Percentiles rank a stretch among this genome's conserved stretches.
phyloP scores from a whole-genome alignment of 768 basidiomycete genomes.

The Lyophyllum semitale region DNA sequence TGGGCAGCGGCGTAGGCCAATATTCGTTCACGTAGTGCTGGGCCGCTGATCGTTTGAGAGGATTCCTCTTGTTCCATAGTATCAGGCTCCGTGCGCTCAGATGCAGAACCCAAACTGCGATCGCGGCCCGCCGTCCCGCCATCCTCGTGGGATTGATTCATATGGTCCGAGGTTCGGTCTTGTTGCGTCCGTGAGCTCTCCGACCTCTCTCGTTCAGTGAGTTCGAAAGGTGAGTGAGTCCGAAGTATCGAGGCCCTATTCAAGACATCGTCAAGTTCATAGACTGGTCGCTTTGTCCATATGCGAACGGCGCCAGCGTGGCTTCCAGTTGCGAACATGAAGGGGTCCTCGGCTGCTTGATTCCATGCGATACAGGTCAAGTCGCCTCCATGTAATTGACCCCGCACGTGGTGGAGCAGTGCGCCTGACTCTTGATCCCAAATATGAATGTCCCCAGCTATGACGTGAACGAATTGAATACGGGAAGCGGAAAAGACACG shows the following conservation, averaged over 20 bases:
- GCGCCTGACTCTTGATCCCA: constrained; percentile 84
- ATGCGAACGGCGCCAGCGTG: constrained; percentile 77
- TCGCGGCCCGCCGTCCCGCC: neutral
- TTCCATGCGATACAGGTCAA: constrained; percentile 85
- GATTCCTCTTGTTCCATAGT: constrained; percentile 1
- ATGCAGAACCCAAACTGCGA: neutral
- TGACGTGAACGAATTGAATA: neutral
- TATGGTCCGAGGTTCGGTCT: constrained; percentile 3
- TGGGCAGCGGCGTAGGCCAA: constrained; percentile 18
- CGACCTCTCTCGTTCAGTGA: constrained; percentile 14
- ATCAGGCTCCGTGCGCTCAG: neutral
- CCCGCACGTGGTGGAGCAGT: constrained; percentile 68
- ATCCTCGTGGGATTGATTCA: constrained; percentile 2
- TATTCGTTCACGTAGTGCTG: constrained; percentile 9
- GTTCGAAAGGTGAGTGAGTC: constrained; percentile 20
- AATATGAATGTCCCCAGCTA: constrained; percentile 82
- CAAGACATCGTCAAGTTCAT: constrained; percentile 16
- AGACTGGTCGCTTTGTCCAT: constrained; percentile 58
- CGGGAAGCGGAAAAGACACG: constrained; percentile 2
- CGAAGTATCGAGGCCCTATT: constrained; percentile 10
- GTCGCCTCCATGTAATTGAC: constrained; percentile 65
- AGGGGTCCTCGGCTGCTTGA: constrained; percentile 59
- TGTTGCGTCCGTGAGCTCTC: constrained; percentile 9
- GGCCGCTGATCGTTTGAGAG: constrained; percentile 2
- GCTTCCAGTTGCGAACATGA: constrained; percentile 77